Percentiles rank a stretch among this genome's conserved stretches.
Conservation (phyloP, 108 stramenopile species). For the Mediolabrus comicus region DNA sequence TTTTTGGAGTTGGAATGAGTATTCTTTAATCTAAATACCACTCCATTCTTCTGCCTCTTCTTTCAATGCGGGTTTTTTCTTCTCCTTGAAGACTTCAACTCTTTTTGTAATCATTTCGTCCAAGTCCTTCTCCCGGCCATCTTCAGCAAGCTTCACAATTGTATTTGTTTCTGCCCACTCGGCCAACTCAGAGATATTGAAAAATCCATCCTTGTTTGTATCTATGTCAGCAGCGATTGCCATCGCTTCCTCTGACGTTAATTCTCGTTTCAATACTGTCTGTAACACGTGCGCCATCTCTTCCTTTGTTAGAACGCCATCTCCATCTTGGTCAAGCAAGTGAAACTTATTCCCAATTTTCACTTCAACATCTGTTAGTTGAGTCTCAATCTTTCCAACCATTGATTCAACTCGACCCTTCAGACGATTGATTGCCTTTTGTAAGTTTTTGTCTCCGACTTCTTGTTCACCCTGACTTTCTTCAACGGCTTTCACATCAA, state of each 20-base stretch:
- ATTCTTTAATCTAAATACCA: background rate
- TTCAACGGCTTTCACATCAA: slow-evolving; percentile 18
- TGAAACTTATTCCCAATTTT: slow-evolving; percentile 96
- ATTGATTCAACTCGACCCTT: slow-evolving; percentile 84
- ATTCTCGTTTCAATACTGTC: slow-evolving; percentile 73
- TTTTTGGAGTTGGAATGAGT: background rate
- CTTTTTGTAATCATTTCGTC: slow-evolving; percentile 65
- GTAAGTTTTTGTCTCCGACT: slow-evolving; percentile 42
- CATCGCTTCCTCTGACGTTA: slow-evolving; percentile 80
- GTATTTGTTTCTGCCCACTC: slow-evolving; percentile 83
- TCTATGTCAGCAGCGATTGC: slow-evolving; percentile 77
- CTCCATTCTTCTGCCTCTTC: slow-evolving; percentile 26
- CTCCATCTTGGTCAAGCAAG: slow-evolving; percentile 94
- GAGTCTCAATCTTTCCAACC: slow-evolving; percentile 91
- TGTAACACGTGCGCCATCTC: slow-evolving; percentile 84
- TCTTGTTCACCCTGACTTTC: slow-evolving; percentile 22
- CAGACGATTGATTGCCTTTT: slow-evolving; percentile 64
- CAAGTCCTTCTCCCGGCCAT: slow-evolving; percentile 82
- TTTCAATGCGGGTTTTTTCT: slow-evolving; percentile 28
- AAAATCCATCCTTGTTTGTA: slow-evolving; percentile 24
- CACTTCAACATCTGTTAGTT: slow-evolving; percentile 84
- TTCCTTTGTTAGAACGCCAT: slow-evolving; percentile 84
- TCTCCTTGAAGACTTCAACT: slow-evolving; percentile 44
- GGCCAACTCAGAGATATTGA: slow-evolving; percentile 76
- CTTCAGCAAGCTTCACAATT: slow-evolving; percentile 79